Percentiles rank a stretch among this genome's conserved stretches.
phyloP scores from a whole-genome alignment of 768 basidiomycete genomes.

The Boletellus sp. region DNA sequence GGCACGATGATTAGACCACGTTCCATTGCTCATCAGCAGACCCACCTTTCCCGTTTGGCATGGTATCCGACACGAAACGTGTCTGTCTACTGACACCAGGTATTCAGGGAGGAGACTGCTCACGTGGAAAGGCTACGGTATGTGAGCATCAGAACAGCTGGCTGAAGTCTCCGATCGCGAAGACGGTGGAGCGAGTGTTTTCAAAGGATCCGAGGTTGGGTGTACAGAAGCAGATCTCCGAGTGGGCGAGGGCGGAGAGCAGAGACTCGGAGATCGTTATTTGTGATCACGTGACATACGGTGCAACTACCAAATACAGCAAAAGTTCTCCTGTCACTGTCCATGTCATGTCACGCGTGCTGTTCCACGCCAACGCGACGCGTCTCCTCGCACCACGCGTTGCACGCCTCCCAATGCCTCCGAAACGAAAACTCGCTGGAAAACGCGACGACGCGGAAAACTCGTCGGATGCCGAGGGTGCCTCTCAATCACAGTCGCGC shows the following conservation, averaged over 20 bases:
- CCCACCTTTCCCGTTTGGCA: slow-evolving; percentile 55
- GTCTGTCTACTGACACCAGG: slow-evolving; percentile 46
- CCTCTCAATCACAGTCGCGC: slow-evolving; percentile 18
- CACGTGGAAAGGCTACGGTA: slow-evolving; percentile 68
- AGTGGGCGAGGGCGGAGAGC: no score
- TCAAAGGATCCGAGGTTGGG: no score
- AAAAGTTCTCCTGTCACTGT: not conserved
- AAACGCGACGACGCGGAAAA: slow-evolving; percentile 34
- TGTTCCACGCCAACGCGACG: not conserved
- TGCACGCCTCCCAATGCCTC: slow-evolving; percentile 22
- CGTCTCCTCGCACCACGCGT: not conserved
- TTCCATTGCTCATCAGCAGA: not conserved
- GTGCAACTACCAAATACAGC: slow-evolving; percentile 11
- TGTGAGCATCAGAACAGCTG: slow-evolving; percentile 39
- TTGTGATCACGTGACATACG: slow-evolving; percentile 9
- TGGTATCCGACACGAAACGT: slow-evolving; percentile 67
- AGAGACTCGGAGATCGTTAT: no score
- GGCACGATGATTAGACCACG: slow-evolving; percentile 6
- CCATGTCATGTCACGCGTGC: not conserved
- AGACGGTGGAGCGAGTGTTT: no score
- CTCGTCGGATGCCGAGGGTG: slow-evolving; percentile 30
- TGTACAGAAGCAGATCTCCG: no score
- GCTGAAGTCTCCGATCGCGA: not conserved
- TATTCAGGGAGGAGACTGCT: slow-evolving; percentile 52
- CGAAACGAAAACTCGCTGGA: slow-evolving; percentile 27